Base-by-base conservation (phyloP, 495 filamentous ascomycete species). In the Echria macrotheca region DNA sequence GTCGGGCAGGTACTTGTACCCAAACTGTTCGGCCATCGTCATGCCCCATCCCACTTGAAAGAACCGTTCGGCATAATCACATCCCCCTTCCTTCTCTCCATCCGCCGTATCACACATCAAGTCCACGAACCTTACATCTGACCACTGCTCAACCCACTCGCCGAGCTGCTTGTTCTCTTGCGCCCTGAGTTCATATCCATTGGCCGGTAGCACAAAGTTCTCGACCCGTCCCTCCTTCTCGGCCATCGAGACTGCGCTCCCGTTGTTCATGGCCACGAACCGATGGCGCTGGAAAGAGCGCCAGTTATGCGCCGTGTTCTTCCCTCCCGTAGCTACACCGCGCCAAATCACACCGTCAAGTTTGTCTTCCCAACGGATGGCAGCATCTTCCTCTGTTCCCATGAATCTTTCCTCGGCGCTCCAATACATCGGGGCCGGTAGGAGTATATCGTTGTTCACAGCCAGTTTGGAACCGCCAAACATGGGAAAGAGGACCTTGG, bases 381-480 rank as follows among this genome's bases (percentile, higher is more conserved):
- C 50, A 10, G 45, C 49, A 26, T 79, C 75, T 31, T 68, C 59
- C 45, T 86, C 35, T 2, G 35, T 75, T 41, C 81, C 81, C 3
- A 73, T 74, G 68, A 88, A 91, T n/a, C 84, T 78, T 45, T 75
- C 67, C 39, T 89, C 82, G 6, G 81, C 68, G 42, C 77, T 76
- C 70, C 82, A 84, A 63, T 89, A 88, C 81, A 86, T 85, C 43
- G 86, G 79, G 0, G 83, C 79, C 1, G 87, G 87, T 46, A 93
- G 79, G 18, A 91, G 73, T 52, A 91, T 85, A 49, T 91, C 87
- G 61, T 87, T 89, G 67, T 89, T 91, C 43, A 84, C 78, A 31
- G 78, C 75, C 38, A 89, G 71, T 62, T 93, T 91, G 58, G 77
- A 84, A 42, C 84, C 86, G 42, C 85, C 78, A 56, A 93, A 91